Conservation (phyloP, 2,329 filamentous ascomycete species). For the Acrodontium crateriforme region DNA sequence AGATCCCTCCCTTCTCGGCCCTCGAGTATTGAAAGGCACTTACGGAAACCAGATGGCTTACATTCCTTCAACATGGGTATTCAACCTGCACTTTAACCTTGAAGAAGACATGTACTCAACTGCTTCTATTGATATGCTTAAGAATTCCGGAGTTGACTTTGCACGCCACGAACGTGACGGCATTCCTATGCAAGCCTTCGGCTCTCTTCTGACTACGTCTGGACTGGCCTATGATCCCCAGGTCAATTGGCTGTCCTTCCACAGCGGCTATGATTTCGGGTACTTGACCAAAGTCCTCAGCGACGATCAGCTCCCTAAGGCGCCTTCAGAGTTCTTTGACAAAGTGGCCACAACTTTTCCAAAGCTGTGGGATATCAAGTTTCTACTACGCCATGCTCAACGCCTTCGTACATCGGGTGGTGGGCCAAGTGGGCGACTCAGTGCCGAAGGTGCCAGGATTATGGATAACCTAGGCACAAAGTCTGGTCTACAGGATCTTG, state of each 20-base stretch:
- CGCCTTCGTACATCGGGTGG: constrained; percentile 19
- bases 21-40: constrained; percentile 22
- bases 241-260: constrained; percentile 93
- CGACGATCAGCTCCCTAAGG: constrained; percentile 68
- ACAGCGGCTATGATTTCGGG: constrained; percentile 95
- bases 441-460: constrained; percentile 55
- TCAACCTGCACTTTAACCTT: constrained; percentile 95
- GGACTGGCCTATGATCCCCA: constrained; percentile 78
- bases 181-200: constrained; percentile 82
- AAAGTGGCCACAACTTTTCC: constrained; percentile 90
- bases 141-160: constrained; percentile 89
- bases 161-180: constrained; percentile 69
- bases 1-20: constrained; percentile 32
- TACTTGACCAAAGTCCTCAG: constrained; percentile 91
- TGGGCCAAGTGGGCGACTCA: constrained; percentile 32
- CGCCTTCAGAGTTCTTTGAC: constrained; percentile 78
- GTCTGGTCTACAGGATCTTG: constrained; percentile 83
- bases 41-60: constrained; percentile 31
- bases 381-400: constrained; percentile 82
- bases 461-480: constrained; percentile 79
- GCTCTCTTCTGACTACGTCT: constrained; percentile 77
- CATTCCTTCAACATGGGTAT: constrained; percentile 90
- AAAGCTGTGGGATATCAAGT: constrained; percentile 89
- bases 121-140: constrained; percentile 80
- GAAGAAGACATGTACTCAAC: constrained; percentile 97